These are phyloP conservation scores for Aspergillus conjunctus DNA, from an alignment of 495 filamentous ascomycete species.

Conservation along the genomic window DNA sequence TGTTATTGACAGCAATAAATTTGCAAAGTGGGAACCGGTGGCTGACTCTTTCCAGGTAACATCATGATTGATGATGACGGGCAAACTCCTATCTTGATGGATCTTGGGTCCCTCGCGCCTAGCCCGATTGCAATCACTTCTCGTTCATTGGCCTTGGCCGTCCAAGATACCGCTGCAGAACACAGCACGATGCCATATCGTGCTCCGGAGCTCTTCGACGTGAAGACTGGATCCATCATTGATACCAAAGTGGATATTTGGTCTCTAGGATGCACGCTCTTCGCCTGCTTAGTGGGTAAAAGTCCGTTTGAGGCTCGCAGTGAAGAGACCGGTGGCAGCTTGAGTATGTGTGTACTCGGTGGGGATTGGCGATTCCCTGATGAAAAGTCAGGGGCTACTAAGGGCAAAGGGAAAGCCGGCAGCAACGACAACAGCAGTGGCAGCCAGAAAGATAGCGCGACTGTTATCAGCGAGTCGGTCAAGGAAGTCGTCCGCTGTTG, in stretches of 20 bases:
- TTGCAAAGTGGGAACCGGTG: too few species aligned
- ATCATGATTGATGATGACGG: slow-evolving; percentile 95
- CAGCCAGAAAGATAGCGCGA: slow-evolving; percentile 33
- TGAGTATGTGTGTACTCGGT: slow-evolving; percentile 87
- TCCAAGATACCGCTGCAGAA: slow-evolving; percentile 92
- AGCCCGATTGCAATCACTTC: slow-evolving; percentile 92
- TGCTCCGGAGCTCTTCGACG: slow-evolving; percentile 96
- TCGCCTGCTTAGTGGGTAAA: slow-evolving; percentile 93
- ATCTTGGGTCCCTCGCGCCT: slow-evolving; percentile 87
- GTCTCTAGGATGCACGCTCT: slow-evolving; percentile 94
- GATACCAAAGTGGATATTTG: slow-evolving; percentile 99
- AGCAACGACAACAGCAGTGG: slow-evolving; percentile 30
- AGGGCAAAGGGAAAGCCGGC: slow-evolving; percentile 54
- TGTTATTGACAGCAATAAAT: background rate
- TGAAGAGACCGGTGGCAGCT: slow-evolving; percentile 91
- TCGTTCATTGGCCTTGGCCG: slow-evolving; percentile 83
- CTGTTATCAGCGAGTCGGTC: slow-evolving; percentile 69
- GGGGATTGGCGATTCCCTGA: slow-evolving; percentile 95
- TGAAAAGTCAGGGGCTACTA: slow-evolving; percentile 62
- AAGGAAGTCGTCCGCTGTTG: slow-evolving; percentile 86
- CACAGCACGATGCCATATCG: slow-evolving; percentile 99
- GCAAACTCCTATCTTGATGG: slow-evolving; percentile 92
- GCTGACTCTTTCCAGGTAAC: slow-evolving; percentile 62
- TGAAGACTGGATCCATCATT: slow-evolving; percentile 88
- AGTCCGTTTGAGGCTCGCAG: slow-evolving; percentile 93